Base-by-base conservation (phyloP, 768 basidiomycete genomes). In the Gymnopilus junonius region DNA sequence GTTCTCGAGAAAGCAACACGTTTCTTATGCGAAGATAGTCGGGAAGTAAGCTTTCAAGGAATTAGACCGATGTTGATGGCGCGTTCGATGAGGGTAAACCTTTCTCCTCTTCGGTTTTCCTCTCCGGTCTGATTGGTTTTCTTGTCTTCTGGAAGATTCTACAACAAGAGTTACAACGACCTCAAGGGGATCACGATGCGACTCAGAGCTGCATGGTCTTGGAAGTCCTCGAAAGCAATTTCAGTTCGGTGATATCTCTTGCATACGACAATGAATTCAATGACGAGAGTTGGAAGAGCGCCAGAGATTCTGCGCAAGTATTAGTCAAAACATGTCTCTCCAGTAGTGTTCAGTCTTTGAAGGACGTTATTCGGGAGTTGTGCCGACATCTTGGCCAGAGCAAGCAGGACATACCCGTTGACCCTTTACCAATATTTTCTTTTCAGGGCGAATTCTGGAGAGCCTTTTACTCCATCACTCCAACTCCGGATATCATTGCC, bases 21-120 rank as follows among this genome's bases (percentile, higher is more conserved):
- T 64, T 90, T 93, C 63, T 81, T 95, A 55, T 91, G 89, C 72
- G 92, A 92, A 70, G 89, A 93, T 65, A 75, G 92, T 20, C 94
- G 95, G 70, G 92, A 94, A 66, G 85, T 88, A 60, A 83, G 91
- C 3, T 91, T 92, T 70, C 74, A 79, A 53, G 77, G 80, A 25
- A 76, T 85, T 21, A 83, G 90, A 15, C 87, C 92, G 1, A 75
- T 77, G 23, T 83, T 88, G 17, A 85, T 94, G 76, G 71, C 79
- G 27, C 77, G 83, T 31, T 89, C 89, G 3, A 76, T 87, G 46
- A 80, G 83, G 66, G 95, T 94, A 71, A 76, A n/a, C 4, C n/a
- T 20, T 90, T 78, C n/a, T 10, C 12, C 27, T 64, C 31, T 32
- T 20, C 17, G 31, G 1, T 34, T 7, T 14, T 14, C 29, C 3